Evolutionary conservation across 2,329 filamentous ascomycete species (phyloP).

Genomic region (Cucurbitaria berberidis): DNA sequence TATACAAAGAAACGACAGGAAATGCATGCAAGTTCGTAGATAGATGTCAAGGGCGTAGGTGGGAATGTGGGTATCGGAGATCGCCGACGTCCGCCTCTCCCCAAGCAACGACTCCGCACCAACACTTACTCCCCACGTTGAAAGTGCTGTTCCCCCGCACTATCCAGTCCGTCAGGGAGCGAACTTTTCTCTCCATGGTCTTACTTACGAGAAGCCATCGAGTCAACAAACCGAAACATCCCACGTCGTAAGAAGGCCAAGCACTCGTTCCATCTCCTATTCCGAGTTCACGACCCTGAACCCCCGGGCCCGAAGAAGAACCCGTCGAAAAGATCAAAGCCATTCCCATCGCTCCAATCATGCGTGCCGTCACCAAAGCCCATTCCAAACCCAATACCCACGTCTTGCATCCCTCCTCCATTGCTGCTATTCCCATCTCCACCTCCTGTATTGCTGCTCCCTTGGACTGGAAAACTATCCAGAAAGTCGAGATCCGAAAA

Average conservation of each 20-base stretch:
- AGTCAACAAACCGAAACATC: not conserved
- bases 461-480: constrained; percentile 54
- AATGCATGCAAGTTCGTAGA: no score
- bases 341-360: constrained; percentile 58
- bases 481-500: constrained; percentile 62
- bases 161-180: no score
- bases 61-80: constrained; percentile 7
- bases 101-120: not conserved
- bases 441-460: constrained; percentile 9
- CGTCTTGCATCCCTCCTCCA: constrained; percentile 56
- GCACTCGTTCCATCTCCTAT: not conserved
- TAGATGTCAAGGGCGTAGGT: no score
- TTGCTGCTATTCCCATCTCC: constrained; percentile 46
- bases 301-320: constrained; percentile 54
- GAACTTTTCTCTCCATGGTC: no score
- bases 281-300: constrained; percentile 22
- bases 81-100: constrained; percentile 1
- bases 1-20: not conserved
- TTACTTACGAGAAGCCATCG: constrained; percentile 3
- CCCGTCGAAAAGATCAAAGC: constrained; percentile 66
- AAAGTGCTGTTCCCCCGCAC: not conserved
- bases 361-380: constrained; percentile 58
- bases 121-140: not conserved
- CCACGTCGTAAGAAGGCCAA: not conserved
- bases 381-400: constrained; percentile 65